phyloP scores from a whole-genome alignment of 371 early-diverging fungal genomes.

The Batkoa obscura region DNA sequence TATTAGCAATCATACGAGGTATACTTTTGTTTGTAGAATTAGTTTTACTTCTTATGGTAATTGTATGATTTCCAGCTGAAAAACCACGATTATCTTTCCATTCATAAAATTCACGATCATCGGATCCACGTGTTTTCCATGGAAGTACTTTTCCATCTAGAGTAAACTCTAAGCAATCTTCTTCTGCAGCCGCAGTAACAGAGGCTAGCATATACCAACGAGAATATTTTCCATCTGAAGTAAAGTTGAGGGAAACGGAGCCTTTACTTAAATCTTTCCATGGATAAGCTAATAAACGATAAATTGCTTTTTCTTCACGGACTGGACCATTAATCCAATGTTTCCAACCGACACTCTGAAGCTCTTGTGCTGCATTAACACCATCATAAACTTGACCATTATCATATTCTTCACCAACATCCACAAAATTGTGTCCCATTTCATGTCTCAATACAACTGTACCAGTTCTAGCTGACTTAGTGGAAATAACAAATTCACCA shows the following conservation, averaged over 20 bases:
- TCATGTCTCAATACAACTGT: slow-evolving; percentile 36
- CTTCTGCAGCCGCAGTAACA: slow-evolving; percentile 24
- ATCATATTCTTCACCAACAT: slow-evolving; percentile 38
- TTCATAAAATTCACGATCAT: slow-evolving; percentile 26
- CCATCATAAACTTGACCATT: slow-evolving; percentile 35
- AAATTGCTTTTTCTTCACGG: slow-evolving; percentile 18
- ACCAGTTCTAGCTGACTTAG: slow-evolving; percentile 26
- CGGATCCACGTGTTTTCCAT: slow-evolving; percentile 22
- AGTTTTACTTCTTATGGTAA: slow-evolving; percentile 3
- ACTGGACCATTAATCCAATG: slow-evolving; percentile 25
- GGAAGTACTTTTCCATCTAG: slow-evolving; percentile 21
- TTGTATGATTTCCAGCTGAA: slow-evolving; percentile 15
- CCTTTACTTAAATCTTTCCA: slow-evolving; percentile 35
- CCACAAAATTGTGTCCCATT: slow-evolving; percentile 30
- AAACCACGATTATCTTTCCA: slow-evolving; percentile 18
- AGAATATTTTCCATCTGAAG: slow-evolving; percentile 19
- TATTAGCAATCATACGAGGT: slow-evolving; percentile 9
- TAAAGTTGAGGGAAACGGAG: slow-evolving; percentile 21
- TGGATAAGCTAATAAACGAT: slow-evolving; percentile 21
- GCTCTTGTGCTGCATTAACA: slow-evolving; percentile 20
- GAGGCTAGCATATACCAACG: slow-evolving; percentile 25
- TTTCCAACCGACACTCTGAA: slow-evolving; percentile 17
- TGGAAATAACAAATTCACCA: slow-evolving; percentile 39
- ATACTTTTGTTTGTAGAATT: not conserved
- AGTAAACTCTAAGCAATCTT: slow-evolving; percentile 14